Evolutionary conservation across 345 rosid genomes (phyloP).

Genomic region (Hypericum perforatum): DNA sequence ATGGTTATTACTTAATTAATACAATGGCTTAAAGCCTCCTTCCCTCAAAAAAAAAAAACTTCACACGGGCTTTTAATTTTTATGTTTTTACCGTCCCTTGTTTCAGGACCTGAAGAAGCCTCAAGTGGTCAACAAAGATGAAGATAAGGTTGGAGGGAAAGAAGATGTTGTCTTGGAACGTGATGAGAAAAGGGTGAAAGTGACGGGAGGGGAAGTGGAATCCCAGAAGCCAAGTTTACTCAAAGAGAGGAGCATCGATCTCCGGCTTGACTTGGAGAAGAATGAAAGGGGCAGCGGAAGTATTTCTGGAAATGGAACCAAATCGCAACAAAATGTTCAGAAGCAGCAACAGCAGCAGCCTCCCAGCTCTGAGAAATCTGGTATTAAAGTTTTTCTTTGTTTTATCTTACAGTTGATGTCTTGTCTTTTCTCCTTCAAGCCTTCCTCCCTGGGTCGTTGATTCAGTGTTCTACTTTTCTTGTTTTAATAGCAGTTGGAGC

Average conservation of each 20-base stretch:
- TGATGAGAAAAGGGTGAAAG: slow-evolving; percentile 40
- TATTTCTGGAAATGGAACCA: slow-evolving; percentile 22
- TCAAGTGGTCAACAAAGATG: slow-evolving; percentile 31
- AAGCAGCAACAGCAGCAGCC: slow-evolving; percentile 47
- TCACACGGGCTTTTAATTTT: slow-evolving; percentile 13
- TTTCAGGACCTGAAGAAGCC: slow-evolving; percentile 54
- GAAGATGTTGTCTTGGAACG: slow-evolving; percentile 32
- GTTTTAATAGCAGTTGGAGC: slow-evolving; percentile 34
- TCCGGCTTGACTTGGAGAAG: slow-evolving; percentile 72
- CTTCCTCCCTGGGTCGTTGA: slow-evolving; percentile 4
- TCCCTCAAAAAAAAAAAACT: no score
- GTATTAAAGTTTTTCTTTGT: slow-evolving; percentile 17
- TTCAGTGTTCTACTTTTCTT: not conserved
- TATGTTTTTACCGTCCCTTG: slow-evolving; percentile 2
- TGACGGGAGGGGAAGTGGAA: slow-evolving; percentile 30
- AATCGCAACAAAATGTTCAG: slow-evolving; percentile 38
- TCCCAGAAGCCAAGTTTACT: slow-evolving; percentile 29
- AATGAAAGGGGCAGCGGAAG: slow-evolving; percentile 40
- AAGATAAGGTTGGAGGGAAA: slow-evolving; percentile 27
- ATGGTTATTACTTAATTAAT: no score
- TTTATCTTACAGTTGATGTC: not conserved
- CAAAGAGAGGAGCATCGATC: slow-evolving; percentile 54
- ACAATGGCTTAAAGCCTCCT: no score
- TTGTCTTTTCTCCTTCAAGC: not conserved
- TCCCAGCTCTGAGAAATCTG: slow-evolving; percentile 39